phyloP scores from a whole-genome alignment of 1,139 yeast species.

The Eremothecium gossypii region DNA sequence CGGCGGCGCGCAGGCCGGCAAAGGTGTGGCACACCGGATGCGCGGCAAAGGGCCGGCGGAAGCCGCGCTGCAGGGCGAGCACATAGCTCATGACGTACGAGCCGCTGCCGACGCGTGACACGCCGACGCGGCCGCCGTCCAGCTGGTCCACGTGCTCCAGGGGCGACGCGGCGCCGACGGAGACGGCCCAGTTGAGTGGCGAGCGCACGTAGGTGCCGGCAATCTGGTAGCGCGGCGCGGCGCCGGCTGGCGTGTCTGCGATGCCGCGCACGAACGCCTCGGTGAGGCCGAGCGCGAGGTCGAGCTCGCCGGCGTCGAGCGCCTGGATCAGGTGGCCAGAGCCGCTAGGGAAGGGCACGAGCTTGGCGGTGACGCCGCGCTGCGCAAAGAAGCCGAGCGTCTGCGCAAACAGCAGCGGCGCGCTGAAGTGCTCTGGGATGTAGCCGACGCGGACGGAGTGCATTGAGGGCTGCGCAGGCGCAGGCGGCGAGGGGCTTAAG shows the following conservation, averaged over 20 bases:
- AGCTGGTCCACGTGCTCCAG: slow-evolving; percentile 44
- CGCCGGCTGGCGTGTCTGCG: slow-evolving; percentile 52
- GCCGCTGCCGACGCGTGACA: slow-evolving; percentile 86
- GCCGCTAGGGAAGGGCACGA: slow-evolving; percentile 75
- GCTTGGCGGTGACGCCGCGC: slow-evolving; percentile 44
- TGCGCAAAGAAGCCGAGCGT: slow-evolving; percentile 46
- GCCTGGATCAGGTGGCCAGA: slow-evolving; percentile 79
- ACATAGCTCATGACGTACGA: slow-evolving; percentile 88
- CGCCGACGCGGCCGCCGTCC: slow-evolving; percentile 58
- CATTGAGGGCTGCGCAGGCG: slow-evolving; percentile 9
- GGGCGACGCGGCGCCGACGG: slow-evolving; percentile 57
- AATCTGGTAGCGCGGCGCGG: slow-evolving; percentile 42
- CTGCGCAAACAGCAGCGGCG: slow-evolving; percentile 71
- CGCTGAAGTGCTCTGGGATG: slow-evolving; percentile 86
- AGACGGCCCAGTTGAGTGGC: slow-evolving; percentile 85
- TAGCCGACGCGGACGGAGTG: slow-evolving; percentile 57
- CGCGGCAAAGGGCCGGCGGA: slow-evolving; percentile 39
- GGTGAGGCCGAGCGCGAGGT: slow-evolving; percentile 78
- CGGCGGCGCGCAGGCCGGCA: slow-evolving; percentile 69
- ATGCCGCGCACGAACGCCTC: slow-evolving; percentile 84
- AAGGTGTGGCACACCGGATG: slow-evolving; percentile 61
- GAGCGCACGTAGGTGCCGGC: slow-evolving; percentile 78
- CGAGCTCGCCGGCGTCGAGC: slow-evolving; percentile 54
- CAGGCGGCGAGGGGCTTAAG: no score
- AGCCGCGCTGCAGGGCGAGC: slow-evolving; percentile 51